Conservation (phyloP, 306 rosid genomes). For the Ziziphus jujuba region DNA sequence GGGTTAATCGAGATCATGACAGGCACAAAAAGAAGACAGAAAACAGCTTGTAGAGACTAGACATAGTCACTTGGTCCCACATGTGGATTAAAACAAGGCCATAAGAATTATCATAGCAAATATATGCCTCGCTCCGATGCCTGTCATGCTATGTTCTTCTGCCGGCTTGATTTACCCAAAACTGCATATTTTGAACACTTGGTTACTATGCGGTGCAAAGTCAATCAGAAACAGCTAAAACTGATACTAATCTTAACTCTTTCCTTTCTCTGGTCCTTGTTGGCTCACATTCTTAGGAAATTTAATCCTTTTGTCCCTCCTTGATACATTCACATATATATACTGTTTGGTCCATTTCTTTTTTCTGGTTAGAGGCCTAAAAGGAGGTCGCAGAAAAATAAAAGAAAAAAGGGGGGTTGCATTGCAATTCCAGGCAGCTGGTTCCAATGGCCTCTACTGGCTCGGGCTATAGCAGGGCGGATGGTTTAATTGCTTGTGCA, state of each 20-base stretch:
- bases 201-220: not conserved
- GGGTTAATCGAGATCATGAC: not conserved
- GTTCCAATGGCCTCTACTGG: conserved; percentile 28
- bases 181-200: not conserved
- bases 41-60: not conserved
- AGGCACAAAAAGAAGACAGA: not conserved
- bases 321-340: conserved; percentile 11
- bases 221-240: not conserved
- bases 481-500: conserved; percentile 5
- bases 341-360: conserved; percentile 3
- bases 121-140: not conserved
- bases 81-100: conserved; percentile 27
- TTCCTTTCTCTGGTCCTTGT: not conserved
- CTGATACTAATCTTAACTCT: conserved; percentile 5
- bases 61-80: not conserved
- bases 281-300: conserved; percentile 23
- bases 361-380: not conserved
- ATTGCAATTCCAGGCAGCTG: not conserved
- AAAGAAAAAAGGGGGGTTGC: not conserved
- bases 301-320: conserved; percentile 8
- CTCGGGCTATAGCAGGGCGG: not conserved
- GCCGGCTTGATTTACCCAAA: conserved; percentile 18
- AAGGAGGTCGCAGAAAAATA: no score
- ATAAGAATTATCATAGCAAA: not conserved
- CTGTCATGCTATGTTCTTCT: not conserved